phyloP scores from a whole-genome alignment of 208 protist genomes.

The Leishmania martiniquensis region DNA sequence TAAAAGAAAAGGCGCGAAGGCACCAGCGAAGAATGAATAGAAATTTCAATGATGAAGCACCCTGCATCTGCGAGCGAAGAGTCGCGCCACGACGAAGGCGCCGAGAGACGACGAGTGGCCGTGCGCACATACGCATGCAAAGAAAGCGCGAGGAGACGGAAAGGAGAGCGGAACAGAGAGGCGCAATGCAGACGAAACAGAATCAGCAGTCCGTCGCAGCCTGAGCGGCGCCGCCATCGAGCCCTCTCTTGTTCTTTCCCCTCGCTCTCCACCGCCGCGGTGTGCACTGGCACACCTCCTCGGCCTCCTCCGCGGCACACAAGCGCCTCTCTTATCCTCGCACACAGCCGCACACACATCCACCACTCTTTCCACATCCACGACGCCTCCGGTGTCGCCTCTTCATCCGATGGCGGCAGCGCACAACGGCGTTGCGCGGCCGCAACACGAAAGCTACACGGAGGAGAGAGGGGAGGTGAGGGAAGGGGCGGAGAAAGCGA shows the following conservation, averaged over 20 bases:
- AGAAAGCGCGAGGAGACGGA: too few relatives aligned
- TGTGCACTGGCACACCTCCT: too few relatives aligned
- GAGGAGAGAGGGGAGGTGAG: background rate
- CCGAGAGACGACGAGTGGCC: background rate
- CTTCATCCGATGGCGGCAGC: background rate
- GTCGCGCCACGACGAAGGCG: background rate
- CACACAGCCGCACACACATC: background rate
- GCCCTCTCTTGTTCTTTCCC: background rate
- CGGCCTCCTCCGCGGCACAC: background rate
- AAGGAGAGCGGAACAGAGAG: background rate
- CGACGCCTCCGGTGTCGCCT: too few relatives aligned
- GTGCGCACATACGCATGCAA: background rate
- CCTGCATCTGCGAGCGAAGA: background rate
- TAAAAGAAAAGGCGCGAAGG: background rate
- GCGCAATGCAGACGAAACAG: background rate
- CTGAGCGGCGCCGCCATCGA: background rate
- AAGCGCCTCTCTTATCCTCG: background rate
- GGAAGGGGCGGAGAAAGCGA: background rate
- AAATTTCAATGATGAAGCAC: background rate
- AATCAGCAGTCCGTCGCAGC: background rate
- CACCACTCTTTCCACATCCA: background rate
- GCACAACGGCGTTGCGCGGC: background rate
- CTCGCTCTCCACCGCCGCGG: background rate
- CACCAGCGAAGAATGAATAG: background rate
- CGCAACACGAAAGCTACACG: background rate